These are phyloP conservation scores for Crucihimalaya himalaica DNA, from an alignment of 345 rosid species.

Conservation along the genomic window DNA sequence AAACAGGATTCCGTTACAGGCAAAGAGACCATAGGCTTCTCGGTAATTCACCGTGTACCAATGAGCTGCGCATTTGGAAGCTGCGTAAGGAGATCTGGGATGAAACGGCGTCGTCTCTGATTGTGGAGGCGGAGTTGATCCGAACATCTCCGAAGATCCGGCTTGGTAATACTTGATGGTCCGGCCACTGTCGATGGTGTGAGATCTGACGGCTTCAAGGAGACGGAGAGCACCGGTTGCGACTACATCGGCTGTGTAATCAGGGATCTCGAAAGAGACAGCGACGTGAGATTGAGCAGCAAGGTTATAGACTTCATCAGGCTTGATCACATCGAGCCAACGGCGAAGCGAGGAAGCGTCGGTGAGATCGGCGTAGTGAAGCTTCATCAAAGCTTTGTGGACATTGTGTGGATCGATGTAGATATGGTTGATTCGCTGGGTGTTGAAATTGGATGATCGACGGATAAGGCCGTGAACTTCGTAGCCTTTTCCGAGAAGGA, in stretches of 20 bases:
- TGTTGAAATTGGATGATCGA: constrained; percentile 91
- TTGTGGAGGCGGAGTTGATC: constrained; percentile 91
- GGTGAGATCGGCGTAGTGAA: constrained; percentile 75
- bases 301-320: constrained; percentile 87
- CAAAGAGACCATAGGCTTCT: constrained; percentile 82
- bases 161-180: constrained; percentile 83
- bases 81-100: constrained; percentile 97
- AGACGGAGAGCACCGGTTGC: constrained; percentile 91
- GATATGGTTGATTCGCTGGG: constrained; percentile 89
- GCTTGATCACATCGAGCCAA: constrained; percentile 80
- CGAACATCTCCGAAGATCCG: constrained; percentile 97
- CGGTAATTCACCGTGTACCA: constrained; percentile 98
- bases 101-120: constrained; percentile 83
- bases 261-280: constrained; percentile 88
- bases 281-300: constrained; percentile 96
- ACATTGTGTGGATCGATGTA: constrained; percentile 89
- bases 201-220: constrained; percentile 89
- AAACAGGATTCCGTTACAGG: constrained; percentile 89
- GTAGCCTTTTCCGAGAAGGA: constrained; percentile 73
- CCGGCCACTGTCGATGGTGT: constrained; percentile 68
- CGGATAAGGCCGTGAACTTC: constrained; percentile 87
- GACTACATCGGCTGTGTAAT: constrained; percentile 86
- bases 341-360: constrained; percentile 91
- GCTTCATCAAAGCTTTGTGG: constrained; percentile 77
- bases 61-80: constrained; percentile 89